Conservation (phyloP, 1,139 yeast genomes). For the Kodamaea arcana region DNA sequence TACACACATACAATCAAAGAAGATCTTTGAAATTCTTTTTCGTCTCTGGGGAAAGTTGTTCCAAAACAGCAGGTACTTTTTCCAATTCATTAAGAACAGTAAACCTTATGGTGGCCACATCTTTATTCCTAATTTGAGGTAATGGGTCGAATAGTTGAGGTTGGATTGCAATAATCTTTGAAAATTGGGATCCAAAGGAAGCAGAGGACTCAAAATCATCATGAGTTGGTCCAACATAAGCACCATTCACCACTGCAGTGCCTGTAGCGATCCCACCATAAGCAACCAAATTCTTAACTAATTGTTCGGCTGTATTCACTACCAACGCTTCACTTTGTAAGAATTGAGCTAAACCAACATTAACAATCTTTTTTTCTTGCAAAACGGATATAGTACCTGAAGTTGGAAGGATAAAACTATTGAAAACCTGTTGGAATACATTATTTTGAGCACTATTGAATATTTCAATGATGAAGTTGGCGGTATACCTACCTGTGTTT, state of each 20-base stretch:
- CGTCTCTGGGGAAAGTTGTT: slow-evolving; percentile 17
- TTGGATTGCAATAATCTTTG: slow-evolving; percentile 64
- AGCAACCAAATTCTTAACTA: slow-evolving; percentile 43
- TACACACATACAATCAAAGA: too few relatives aligned
- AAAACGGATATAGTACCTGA: slow-evolving; percentile 62
- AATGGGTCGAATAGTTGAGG: slow-evolving; percentile 67
- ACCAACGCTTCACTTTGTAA: slow-evolving; percentile 35
- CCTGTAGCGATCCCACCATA: slow-evolving; percentile 33
- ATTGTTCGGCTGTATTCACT: slow-evolving; percentile 47
- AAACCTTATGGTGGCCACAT: slow-evolving; percentile 27
- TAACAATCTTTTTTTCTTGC: slow-evolving; percentile 70
- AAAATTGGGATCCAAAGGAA: slow-evolving; percentile 82
- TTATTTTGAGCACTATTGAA: slow-evolving; percentile 63
- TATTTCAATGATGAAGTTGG: slow-evolving; percentile 51
- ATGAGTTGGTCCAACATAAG: slow-evolving; percentile 20
- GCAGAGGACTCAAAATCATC: slow-evolving; percentile 62
- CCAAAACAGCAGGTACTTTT: slow-evolving; percentile 30
- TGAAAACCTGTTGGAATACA: slow-evolving; percentile 61
- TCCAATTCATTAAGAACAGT: slow-evolving; percentile 29
- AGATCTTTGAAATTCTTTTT: slow-evolving; percentile 6
- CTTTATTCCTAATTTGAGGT: slow-evolving; percentile 37
- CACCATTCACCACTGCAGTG: slow-evolving; percentile 13
- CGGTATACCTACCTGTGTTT: slow-evolving; percentile 25
- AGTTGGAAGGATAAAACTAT: slow-evolving; percentile 63
- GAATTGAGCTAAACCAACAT: slow-evolving; percentile 69